Evolutionary conservation across 345 rosid genomes (phyloP), one percentile per base, ranked within the genome.

Genomic region (Linum tenue): DNA sequence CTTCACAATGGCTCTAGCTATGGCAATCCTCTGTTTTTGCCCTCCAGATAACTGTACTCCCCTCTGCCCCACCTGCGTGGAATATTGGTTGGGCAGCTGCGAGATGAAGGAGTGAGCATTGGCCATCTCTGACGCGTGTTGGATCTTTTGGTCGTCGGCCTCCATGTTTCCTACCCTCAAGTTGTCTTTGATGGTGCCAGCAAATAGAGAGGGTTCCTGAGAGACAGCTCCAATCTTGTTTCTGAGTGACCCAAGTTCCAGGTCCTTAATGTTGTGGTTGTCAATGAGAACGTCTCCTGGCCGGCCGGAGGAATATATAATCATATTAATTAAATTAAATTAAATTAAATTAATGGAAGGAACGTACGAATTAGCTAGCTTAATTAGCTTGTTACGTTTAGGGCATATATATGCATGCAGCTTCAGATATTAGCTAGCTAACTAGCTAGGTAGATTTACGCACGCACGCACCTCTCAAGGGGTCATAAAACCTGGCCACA

Each of bases 21-120:
- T 84, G 0, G 92, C 85, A 62, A 86, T 78, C 65, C 89, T 80
- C 72, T 86, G 89, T 56, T 84, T 87, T 65, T 84, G 92, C 42
- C 87, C 92, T 63, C 89, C 85, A 7, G 89, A 87, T 69, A 84
- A 64, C 71, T 84, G 94, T 65, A 84, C 73, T 56, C 90, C 89
- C 70, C 86, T 79, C 58, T 84, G 76, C 4, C 94, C 94, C 38
- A 78, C 86, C 92, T 86, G 77, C 0, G 87, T 86, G 37, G 41
- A 64, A 58, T 82, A 81, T 65, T 76, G 78, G 73, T 84, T 67
- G 1, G 89, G 92, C 60, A 86, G 83, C 31, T 71, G 67, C 31
- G 84, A 79, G 66, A 82, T 73, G 65, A 82, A 86, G 56, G 66
- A 64, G 63, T 84, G 78, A 9, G 85, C 92, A 75, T 82, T 80